These are phyloP conservation scores for Ceratocystis ficicola DNA, from an alignment of 2,329 filamentous ascomycete species.

Conservation along the genomic window DNA sequence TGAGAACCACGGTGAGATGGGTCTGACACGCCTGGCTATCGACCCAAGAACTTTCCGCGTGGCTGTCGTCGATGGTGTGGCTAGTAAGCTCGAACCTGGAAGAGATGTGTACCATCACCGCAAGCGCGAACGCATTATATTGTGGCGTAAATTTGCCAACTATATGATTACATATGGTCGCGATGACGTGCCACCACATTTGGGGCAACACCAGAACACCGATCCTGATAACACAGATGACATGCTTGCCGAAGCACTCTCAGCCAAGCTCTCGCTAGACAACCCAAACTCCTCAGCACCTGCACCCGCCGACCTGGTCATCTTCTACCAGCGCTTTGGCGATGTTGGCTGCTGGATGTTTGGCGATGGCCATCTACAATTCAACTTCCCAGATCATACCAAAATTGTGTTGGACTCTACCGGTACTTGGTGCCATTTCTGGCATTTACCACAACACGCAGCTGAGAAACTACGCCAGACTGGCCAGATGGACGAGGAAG, in stretches of 20 bases:
- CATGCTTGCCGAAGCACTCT: conserved; percentile 15
- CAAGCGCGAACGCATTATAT: conserved; percentile 51
- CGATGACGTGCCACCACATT: conserved; percentile 45
- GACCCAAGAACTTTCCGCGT: conserved; percentile 51
- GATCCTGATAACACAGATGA: conserved; percentile 18
- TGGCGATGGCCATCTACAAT: conserved; percentile 64
- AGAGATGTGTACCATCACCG: conserved; percentile 53
- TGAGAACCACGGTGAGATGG: conserved; percentile 54
- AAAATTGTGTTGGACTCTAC: conserved; percentile 67
- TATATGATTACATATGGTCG: conserved; percentile 64
- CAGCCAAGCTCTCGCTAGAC: conserved; percentile 16
- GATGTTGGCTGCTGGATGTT: conserved; percentile 76
- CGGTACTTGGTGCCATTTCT: conserved; percentile 66
- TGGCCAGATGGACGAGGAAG: conserved; percentile 57
- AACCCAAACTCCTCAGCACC: conserved; percentile 14
- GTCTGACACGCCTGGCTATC: conserved; percentile 51
- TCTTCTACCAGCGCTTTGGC: conserved; percentile 70
- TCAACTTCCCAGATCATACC: conserved; percentile 82
- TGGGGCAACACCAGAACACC: not conserved
- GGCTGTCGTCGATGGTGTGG: conserved; percentile 44
- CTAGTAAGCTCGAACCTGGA: conserved; percentile 49
- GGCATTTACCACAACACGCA: conserved; percentile 61
- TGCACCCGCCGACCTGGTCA: conserved; percentile 47
- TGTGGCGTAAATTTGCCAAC: conserved; percentile 64
- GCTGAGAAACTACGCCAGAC: conserved; percentile 51